Conservation (phyloP, 192 early-diverging fungal species). For the Podila verticillata region DNA sequence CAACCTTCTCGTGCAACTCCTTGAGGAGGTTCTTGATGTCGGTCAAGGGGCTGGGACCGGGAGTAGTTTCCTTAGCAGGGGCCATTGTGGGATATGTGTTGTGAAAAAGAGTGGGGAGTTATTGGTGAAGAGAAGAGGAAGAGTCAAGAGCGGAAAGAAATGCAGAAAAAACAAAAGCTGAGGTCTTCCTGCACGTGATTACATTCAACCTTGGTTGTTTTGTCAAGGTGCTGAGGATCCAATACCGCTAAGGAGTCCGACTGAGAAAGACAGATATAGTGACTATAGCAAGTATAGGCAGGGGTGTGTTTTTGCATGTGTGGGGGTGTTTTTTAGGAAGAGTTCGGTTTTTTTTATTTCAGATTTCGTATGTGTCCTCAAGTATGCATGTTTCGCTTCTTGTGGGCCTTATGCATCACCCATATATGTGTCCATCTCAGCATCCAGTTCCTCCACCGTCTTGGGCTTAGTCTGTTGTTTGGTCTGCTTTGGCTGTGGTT, state of each 20-base stretch:
- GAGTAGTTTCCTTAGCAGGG: conserved; percentile 37
- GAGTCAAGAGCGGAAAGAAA: neutral
- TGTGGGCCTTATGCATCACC: conserved; percentile 44
- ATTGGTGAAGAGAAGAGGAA: neutral
- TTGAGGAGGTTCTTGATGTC: conserved; percentile 53
- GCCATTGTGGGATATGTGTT: conserved; percentile 21
- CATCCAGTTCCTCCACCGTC: conserved; percentile 60
- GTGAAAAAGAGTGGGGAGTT: conserved; percentile 14
- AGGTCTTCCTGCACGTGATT: no score
- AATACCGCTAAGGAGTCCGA: no score
- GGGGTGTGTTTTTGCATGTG: no score
- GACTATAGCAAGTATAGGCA: no score
- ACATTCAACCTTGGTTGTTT: no score
- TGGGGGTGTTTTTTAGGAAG: no score
- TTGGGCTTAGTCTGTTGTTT: conserved; percentile 21
- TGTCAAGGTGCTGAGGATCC: no score
- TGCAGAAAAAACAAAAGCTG: no score
- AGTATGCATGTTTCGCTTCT: neutral
- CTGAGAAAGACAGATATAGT: no score
- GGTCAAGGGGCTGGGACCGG: conserved; percentile 39
- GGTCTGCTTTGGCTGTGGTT: conserved; percentile 25
- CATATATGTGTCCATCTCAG: conserved; percentile 69
- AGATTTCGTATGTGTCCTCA: no score
- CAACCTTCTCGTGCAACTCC: conserved; percentile 50
- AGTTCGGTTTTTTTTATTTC: neutral